Percentiles rank a stretch among this genome's conserved stretches.
Conservation (phyloP, 1,284 basidiomycete genomes). For the Earliella scabrosa region DNA sequence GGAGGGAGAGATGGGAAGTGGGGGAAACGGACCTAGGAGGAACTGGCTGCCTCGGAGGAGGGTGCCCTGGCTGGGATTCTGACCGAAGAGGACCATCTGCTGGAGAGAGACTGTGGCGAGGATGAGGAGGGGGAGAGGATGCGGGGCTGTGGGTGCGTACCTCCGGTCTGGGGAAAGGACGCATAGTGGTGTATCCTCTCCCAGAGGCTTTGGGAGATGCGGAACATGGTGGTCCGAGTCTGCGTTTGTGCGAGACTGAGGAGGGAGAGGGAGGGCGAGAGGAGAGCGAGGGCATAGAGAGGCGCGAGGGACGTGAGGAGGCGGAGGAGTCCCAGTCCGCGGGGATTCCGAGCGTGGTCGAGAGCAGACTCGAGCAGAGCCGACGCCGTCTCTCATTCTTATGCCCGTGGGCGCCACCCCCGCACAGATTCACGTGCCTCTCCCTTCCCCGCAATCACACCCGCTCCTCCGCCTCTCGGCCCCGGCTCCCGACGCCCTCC, state of each 20-base stretch:
- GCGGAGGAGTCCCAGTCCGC: too few species aligned
- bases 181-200: conserved; percentile 95
- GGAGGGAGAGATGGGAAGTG: background rate
- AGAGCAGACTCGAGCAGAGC: background rate
- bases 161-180: conserved; percentile 91
- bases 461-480: background rate
- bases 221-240: conserved; percentile 48
- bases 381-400: background rate
- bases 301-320: too few species aligned
- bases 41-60: conserved; percentile 88
- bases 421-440: background rate
- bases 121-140: background rate
- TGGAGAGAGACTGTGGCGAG: conserved; percentile 77
- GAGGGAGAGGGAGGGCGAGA: conserved; percentile 1
- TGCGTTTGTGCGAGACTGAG: background rate
- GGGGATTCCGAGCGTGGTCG: conserved; percentile 4
- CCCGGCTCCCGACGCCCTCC: too few species aligned
- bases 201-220: conserved; percentile 84
- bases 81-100: conserved; percentile 90
- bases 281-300: background rate
- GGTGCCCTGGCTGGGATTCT: conserved; percentile 87
- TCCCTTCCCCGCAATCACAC: background rate
- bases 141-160: conserved; percentile 45
- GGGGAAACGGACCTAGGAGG: conserved; percentile 59
- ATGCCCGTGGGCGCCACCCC: background rate